These are phyloP conservation scores for Phytophthora rubi DNA, from an alignment of 352 stramenopile genomes.

Conservation along the genomic window DNA sequence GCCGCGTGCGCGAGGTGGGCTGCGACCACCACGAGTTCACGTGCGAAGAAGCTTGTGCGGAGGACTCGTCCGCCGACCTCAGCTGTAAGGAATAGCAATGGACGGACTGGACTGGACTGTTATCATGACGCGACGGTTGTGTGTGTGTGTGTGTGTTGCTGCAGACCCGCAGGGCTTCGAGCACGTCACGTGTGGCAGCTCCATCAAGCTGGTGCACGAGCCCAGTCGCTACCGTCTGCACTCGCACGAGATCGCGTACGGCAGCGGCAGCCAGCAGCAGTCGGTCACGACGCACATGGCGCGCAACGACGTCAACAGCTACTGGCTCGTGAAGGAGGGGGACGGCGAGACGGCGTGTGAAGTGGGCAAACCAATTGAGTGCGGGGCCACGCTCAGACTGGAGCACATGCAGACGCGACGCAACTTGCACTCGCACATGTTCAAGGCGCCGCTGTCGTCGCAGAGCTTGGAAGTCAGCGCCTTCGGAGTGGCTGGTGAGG, in stretches of 20 bases:
- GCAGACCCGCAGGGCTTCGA: conserved; percentile 79
- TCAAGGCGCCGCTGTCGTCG: conserved; percentile 66
- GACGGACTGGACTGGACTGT: no score
- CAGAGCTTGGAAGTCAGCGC: conserved; percentile 76
- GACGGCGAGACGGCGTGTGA: conserved; percentile 55
- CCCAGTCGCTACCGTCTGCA: conserved; percentile 76
- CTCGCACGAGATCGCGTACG: conserved; percentile 86
- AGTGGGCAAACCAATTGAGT: conserved; percentile 63
- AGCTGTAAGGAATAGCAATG: conserved; percentile 49
- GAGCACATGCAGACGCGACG: conserved; percentile 79
- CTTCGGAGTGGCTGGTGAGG: conserved; percentile 83
- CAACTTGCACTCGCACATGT: conserved; percentile 84
- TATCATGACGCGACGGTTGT: conserved; percentile 5
- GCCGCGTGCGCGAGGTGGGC: conserved; percentile 73
- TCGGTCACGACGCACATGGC: conserved; percentile 74
- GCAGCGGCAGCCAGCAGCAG: conserved; percentile 80
- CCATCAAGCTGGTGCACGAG: conserved; percentile 86
- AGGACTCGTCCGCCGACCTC: conserved; percentile 78
- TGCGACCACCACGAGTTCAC: conserved; percentile 86
- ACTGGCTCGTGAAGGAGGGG: conserved; percentile 87
- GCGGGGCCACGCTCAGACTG: conserved; percentile 68
- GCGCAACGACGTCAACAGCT: conserved; percentile 86
- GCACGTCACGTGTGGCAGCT: conserved; percentile 83
- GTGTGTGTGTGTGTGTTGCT: conserved; percentile 5
- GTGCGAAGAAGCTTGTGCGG: conserved; percentile 68